Conservation (phyloP, 768 basidiomycete species). For the Suillus occidentalis region DNA sequence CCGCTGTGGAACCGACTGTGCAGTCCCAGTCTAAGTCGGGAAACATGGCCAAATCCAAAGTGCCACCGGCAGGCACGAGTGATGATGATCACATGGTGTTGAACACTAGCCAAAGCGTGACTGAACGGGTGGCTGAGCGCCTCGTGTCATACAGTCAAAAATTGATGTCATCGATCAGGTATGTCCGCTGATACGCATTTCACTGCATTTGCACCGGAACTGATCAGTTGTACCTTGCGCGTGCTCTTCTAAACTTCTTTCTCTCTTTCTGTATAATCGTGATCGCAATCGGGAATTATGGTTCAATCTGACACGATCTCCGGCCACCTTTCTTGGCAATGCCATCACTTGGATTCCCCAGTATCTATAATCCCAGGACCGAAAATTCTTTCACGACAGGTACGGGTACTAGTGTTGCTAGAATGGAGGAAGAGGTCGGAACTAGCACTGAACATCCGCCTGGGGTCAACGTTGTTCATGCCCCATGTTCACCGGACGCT, state of each 20-base stretch:
- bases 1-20: conserved; percentile 15
- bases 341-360: conserved; percentile 17
- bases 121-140: conserved; percentile 44
- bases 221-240: conserved; percentile 30
- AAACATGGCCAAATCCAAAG: conserved; percentile 13
- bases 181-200: conserved; percentile 32
- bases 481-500: conserved; percentile 2
- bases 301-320: conserved; percentile 17
- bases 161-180: conserved; percentile 45
- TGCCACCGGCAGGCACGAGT: conserved; percentile 22
- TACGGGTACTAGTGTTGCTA: conserved; percentile 11
- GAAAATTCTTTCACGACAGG: conserved; percentile 18
- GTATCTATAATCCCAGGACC: conserved; percentile 29
- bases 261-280: conserved; percentile 15
- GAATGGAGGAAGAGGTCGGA: conserved; percentile 10
- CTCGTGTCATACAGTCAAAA: conserved; percentile 52
- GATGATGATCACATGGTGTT: conserved; percentile 31
- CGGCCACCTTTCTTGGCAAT: conserved; percentile 22
- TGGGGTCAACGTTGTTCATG: neutral
- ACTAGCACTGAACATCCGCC: conserved; percentile 7
- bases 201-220: conserved; percentile 17
- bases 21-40: conserved; percentile 14
- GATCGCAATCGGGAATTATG: conserved; percentile 15
- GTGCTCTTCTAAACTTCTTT: conserved; percentile 12
- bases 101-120: conserved; percentile 17